Evolutionary conservation across 2,329 filamentous ascomycete genomes (phyloP).

Genomic region (Aspergillus ruber): DNA sequence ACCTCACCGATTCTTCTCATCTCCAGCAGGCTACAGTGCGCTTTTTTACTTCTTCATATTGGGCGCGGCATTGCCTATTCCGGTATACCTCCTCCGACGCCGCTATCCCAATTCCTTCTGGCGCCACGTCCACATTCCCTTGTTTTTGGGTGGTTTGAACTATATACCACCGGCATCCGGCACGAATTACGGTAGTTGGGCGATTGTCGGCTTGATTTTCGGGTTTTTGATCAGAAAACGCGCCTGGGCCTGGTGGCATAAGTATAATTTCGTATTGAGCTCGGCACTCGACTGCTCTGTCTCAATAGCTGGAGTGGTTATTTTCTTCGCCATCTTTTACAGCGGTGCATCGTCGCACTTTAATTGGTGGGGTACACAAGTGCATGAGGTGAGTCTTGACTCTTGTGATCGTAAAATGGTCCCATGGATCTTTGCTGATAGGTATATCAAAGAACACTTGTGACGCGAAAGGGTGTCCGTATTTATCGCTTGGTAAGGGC

Average conservation of each 20-base stretch:
- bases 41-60: slow-evolving; percentile 65
- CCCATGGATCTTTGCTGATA: not conserved
- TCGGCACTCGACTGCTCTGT: slow-evolving; percentile 53
- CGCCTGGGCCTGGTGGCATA: slow-evolving; percentile 62
- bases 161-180: slow-evolving; percentile 60
- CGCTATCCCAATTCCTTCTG: slow-evolving; percentile 17
- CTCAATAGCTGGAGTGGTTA: slow-evolving; percentile 19
- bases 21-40: slow-evolving; percentile 51
- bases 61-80: slow-evolving; percentile 54
- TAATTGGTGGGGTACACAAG: slow-evolving; percentile 21
- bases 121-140: slow-evolving; percentile 45
- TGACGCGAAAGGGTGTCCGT: not conserved
- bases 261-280: slow-evolving; percentile 67
- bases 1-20: slow-evolving; percentile 58
- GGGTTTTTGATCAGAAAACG: slow-evolving; percentile 57
- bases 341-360: slow-evolving; percentile 16
- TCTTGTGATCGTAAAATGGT: too few species aligned
- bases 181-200: slow-evolving; percentile 64
- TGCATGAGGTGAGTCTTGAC: slow-evolving; percentile 14
- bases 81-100: slow-evolving; percentile 52
- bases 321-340: slow-evolving; percentile 22
- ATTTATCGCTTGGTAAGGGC: not conserved
- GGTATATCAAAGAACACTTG: not conserved
- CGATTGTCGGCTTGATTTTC: slow-evolving; percentile 56
- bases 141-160: slow-evolving; percentile 57